These are phyloP conservation scores for Leccinum pallidistipes DNA, from an alignment of 1,284 basidiomycete species.

Conservation along the genomic window DNA sequence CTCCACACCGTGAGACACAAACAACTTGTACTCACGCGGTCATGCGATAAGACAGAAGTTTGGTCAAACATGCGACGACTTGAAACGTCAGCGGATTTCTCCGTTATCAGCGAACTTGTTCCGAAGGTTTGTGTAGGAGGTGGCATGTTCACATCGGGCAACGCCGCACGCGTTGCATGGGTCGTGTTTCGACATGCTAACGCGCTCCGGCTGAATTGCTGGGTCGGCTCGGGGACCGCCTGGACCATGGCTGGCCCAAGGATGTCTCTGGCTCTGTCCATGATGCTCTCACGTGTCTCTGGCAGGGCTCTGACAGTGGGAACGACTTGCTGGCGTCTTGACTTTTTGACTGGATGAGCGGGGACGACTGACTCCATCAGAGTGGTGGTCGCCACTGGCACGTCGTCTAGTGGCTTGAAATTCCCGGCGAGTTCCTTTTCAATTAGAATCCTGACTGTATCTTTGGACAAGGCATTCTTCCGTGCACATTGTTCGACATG, in stretches of 20 bases:
- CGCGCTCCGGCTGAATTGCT: constrained; percentile 32
- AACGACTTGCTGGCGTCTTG: constrained; percentile 40
- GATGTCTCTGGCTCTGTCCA: constrained; percentile 54
- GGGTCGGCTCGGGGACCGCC: constrained; percentile 26
- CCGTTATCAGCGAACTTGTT: constrained; percentile 33
- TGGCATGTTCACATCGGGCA: constrained; percentile 6
- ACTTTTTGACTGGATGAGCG: constrained; percentile 46
- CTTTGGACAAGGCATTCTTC: constrained; percentile 52
- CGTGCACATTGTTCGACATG: constrained; percentile 70
- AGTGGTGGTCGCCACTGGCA: constrained; percentile 37
- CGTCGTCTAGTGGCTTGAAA: neutral
- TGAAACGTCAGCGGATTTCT: constrained; percentile 1
- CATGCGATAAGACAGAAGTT: constrained; percentile 2
- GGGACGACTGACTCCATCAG: constrained; percentile 56
- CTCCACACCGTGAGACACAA: neutral
- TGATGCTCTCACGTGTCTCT: constrained; percentile 52
- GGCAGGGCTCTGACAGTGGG: constrained; percentile 48
- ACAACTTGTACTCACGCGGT: constrained; percentile 15
- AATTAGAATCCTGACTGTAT: constrained; percentile 56
- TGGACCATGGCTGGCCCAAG: constrained; percentile 29
- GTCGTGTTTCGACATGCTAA: constrained; percentile 14
- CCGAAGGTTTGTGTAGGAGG: constrained; percentile 45
- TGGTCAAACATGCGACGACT: constrained; percentile 23
- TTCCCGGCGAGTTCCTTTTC: constrained; percentile 42
- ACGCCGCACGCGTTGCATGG: neutral